Conservation (phyloP, 164 flowering plant species). For the Chloranthus sessilifolius region DNA sequence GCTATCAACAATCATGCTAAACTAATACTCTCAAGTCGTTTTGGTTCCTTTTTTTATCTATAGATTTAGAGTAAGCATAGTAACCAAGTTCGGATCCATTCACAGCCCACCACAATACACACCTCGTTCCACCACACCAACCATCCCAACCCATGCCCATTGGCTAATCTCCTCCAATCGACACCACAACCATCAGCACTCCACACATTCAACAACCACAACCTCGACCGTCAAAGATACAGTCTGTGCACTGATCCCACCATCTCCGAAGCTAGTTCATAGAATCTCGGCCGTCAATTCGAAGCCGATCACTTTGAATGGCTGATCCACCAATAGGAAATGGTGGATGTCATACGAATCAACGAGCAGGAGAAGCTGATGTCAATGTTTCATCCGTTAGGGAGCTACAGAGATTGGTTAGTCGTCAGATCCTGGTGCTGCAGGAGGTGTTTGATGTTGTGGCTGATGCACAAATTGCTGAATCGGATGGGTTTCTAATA, state of each 20-base stretch:
- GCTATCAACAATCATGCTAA: too few relatives aligned
- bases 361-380: conserved; percentile 63
- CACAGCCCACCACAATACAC: too few relatives aligned
- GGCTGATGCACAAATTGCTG: conserved; percentile 20
- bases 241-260: conserved; percentile 64
- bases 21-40: too few relatives aligned
- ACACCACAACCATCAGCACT: too few relatives aligned
- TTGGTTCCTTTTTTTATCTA: too few relatives aligned
- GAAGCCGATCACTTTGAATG: conserved; percentile 38
- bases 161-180: too few relatives aligned
- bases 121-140: too few relatives aligned
- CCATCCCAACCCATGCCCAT: too few relatives aligned
- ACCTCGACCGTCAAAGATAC: conserved; percentile 70
- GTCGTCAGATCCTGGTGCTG: conserved; percentile 75
- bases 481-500: conserved; percentile 24
- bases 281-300: conserved; percentile 47
- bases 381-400: conserved; percentile 63
- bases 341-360: conserved; percentile 69
- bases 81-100: too few relatives aligned
- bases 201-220: too few relatives aligned
- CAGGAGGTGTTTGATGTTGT: conserved; percentile 81
- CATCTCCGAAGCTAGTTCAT: conserved; percentile 35
- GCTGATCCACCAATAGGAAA: conserved; percentile 71
- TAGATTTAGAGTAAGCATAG: too few relatives aligned
- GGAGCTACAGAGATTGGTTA: conserved; percentile 61